Evolutionary conservation across 2,329 filamentous ascomycete genomes (phyloP).

Genomic region (Metarhizium brunneum): DNA sequence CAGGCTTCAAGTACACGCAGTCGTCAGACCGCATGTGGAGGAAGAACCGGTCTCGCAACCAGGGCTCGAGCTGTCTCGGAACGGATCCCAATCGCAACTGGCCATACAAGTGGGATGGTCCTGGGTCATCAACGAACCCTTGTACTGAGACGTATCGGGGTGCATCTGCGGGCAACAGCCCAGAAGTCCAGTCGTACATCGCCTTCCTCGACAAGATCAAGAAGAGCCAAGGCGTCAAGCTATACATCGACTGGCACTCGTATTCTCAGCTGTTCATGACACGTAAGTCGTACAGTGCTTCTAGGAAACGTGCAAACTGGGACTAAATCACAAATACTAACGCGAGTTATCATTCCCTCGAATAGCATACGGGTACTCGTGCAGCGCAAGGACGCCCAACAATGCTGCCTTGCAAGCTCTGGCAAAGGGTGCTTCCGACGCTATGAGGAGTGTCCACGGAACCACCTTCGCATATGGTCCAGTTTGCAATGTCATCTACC

Average conservation of each 20-base stretch:
- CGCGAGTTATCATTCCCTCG: slow-evolving; percentile 33
- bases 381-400: slow-evolving; percentile 35
- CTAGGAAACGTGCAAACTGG: neutral
- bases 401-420: slow-evolving; percentile 39
- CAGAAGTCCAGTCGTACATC: slow-evolving; percentile 41
- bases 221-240: slow-evolving; percentile 38
- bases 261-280: slow-evolving; percentile 52
- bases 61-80: slow-evolving; percentile 34
- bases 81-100: slow-evolving; percentile 53
- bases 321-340: neutral
- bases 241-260: slow-evolving; percentile 58
- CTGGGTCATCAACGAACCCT: slow-evolving; percentile 39
- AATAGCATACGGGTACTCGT: slow-evolving; percentile 50
- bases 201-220: slow-evolving; percentile 23
- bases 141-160: slow-evolving; percentile 42
- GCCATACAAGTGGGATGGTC: slow-evolving; percentile 42
- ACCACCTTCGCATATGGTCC: slow-evolving; percentile 34
- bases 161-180: slow-evolving; percentile 31
- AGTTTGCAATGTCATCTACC: slow-evolving; percentile 53
- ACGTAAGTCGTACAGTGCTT: slow-evolving; percentile 40
- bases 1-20: slow-evolving; percentile 51
- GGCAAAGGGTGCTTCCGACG: slow-evolving; percentile 36
- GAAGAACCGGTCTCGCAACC: slow-evolving; percentile 43
- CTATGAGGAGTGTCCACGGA: slow-evolving; percentile 36
- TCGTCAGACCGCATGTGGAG: slow-evolving; percentile 50